Conservation (phyloP, 2,329 filamentous ascomycete genomes). For the Cadophora malorum region DNA sequence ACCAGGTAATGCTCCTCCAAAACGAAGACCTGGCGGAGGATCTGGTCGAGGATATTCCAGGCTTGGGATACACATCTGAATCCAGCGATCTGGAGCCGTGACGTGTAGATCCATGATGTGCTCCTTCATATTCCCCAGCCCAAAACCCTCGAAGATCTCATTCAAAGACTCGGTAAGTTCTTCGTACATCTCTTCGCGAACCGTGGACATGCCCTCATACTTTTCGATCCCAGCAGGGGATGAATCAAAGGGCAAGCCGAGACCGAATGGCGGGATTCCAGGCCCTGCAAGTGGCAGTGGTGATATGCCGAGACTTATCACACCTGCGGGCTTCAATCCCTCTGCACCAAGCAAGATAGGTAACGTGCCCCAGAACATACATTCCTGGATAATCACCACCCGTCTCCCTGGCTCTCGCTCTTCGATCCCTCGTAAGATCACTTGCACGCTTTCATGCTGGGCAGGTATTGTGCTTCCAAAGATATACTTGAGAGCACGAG, state of each 20-base stretch:
- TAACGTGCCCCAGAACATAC: conserved; percentile 47
- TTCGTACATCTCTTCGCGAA: not conserved
- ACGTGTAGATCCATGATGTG: conserved; percentile 39
- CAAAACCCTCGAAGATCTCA: conserved; percentile 41
- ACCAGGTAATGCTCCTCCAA: conserved; percentile 51
- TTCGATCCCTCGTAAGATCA: conserved; percentile 45
- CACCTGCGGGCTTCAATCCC: conserved; percentile 48
- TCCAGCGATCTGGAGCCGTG: conserved; percentile 39
- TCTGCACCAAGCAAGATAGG: conserved; percentile 50
- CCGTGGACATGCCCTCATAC: conserved; percentile 43
- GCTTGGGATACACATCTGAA: conserved; percentile 46
- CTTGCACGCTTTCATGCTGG: conserved; percentile 40
- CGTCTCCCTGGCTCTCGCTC: conserved; percentile 36
- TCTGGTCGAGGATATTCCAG: conserved; percentile 48
- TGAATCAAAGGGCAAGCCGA: conserved; percentile 48
- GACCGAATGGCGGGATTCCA: conserved; percentile 49
- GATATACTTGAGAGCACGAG: conserved; percentile 37
- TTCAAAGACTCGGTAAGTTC: conserved; percentile 13
- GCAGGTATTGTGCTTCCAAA: conserved; percentile 47
- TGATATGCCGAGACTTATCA: conserved; percentile 50
- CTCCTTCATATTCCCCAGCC: conserved; percentile 38
- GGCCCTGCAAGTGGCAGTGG: conserved; percentile 48
- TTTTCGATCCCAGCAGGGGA: conserved; percentile 47
- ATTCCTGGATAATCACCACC: conserved; percentile 53
- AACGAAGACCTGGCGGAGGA: conserved; percentile 49